A percentile compares a stretch with the other conserved stretches of the same genome.
Conservation (phyloP, 2,329 filamentous ascomycete species). For the Orbilia brochopaga region DNA sequence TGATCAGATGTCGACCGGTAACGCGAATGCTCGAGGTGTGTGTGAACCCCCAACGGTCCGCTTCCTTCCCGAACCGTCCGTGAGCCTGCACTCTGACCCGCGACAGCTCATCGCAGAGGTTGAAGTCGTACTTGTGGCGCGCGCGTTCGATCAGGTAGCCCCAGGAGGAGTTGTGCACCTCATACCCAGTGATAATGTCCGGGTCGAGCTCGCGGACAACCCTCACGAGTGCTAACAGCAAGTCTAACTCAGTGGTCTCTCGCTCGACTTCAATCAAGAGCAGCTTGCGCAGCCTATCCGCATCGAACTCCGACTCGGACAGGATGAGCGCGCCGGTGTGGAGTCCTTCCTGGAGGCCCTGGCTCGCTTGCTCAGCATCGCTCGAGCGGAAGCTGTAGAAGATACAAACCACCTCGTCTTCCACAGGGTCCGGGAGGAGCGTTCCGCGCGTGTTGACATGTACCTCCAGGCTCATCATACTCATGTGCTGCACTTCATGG, state of each 20-base stretch:
- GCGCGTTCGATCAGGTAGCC: constrained; percentile 93
- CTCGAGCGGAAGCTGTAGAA: constrained; percentile 90
- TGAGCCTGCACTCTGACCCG: constrained; percentile 83
- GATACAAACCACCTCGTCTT: constrained; percentile 84
- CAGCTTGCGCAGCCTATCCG: constrained; percentile 68
- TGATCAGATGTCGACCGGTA: constrained; percentile 95
- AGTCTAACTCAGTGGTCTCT: constrained; percentile 79
- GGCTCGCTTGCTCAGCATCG: constrained; percentile 65
- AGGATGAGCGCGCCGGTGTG: constrained; percentile 76
- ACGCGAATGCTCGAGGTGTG: constrained; percentile 89
- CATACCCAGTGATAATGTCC: constrained; percentile 91
- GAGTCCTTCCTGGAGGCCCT: constrained; percentile 62
- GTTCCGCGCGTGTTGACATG: constrained; percentile 85
- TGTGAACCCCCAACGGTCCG: constrained; percentile 90
- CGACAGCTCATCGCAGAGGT: constrained; percentile 89
- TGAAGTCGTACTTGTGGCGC: constrained; percentile 78
- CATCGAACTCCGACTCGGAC: constrained; percentile 67
- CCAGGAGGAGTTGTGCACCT: constrained; percentile 93
- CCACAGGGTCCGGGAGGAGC: constrained; percentile 83
- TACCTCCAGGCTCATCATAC: constrained; percentile 89
- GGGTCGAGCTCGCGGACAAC: constrained; percentile 84
- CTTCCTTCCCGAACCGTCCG: constrained; percentile 82
- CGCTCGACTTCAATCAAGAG: constrained; percentile 70
- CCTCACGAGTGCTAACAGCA: constrained; percentile 84
- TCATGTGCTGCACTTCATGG: constrained; percentile 92